These are phyloP conservation scores for Letharia columbiana DNA, from an alignment of 495 filamentous ascomycete genomes.

Conservation along the genomic window DNA sequence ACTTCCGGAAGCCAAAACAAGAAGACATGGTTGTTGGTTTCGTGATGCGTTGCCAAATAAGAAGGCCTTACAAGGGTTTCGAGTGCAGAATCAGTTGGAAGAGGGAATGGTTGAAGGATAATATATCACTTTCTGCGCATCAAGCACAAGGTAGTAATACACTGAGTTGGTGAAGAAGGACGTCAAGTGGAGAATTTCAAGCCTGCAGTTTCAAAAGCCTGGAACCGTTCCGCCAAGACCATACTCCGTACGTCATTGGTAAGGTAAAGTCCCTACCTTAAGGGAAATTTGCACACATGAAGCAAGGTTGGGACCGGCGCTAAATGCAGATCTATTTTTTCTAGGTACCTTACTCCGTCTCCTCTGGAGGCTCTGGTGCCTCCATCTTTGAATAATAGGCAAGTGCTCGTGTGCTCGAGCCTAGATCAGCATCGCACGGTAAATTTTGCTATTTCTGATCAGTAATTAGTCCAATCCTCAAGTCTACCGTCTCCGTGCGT, in stretches of 20 bases:
- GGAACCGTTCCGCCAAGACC: too few relatives aligned
- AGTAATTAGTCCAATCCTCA: background rate
- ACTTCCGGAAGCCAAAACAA: constrained; percentile 43
- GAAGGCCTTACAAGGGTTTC: too few relatives aligned
- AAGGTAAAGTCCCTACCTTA: too few relatives aligned
- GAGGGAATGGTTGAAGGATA: background rate
- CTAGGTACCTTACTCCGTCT: background rate
- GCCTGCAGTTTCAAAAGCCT: too few relatives aligned
- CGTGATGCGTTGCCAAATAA: background rate
- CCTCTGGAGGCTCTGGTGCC: too few relatives aligned
- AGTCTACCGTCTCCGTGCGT: background rate
- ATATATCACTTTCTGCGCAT: background rate
- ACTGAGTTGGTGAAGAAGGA: background rate
- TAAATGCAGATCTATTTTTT: background rate
- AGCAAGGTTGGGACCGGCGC: constrained; percentile 2
- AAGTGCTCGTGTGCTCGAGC: too few relatives aligned
- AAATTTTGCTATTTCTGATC: background rate
- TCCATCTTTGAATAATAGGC: background rate
- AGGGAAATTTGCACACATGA: background rate
- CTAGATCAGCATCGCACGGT: background rate
- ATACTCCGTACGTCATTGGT: background rate
- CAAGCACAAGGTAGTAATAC: background rate
- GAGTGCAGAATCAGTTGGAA: too few relatives aligned
- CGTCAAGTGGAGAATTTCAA: background rate
- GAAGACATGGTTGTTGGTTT: constrained; percentile 39